A percentile compares a stretch with the other conserved stretches of the same genome.
Conservation (phyloP, 192 early-diverging fungal genomes). For the Rhizoclosmatium sp. region DNA sequence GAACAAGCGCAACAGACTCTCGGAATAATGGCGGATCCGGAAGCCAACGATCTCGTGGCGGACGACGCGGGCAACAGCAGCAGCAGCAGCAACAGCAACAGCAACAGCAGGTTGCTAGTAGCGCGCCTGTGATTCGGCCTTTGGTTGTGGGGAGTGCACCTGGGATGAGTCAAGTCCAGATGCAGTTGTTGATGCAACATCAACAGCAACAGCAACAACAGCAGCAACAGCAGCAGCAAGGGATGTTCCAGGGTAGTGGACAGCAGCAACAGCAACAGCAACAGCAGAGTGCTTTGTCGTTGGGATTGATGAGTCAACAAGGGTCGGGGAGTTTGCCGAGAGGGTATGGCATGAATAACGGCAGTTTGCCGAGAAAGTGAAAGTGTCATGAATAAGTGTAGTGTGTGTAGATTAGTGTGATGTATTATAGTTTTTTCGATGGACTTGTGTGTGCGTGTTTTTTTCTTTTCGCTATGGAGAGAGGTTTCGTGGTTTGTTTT, state of each 20-base stretch:
- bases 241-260: background rate
- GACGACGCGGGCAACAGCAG: constrained; percentile 17
- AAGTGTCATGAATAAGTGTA: too few relatives aligned
- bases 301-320: constrained; percentile 30
- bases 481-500: too few relatives aligned
- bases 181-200: constrained; percentile 31
- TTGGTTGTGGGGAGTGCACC: background rate
- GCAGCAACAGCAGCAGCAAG: constrained; percentile 10
- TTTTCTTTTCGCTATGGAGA: too few relatives aligned
- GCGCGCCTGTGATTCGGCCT: constrained; percentile 9
- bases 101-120: background rate
- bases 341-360: background rate
- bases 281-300: constrained; percentile 8
- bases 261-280: background rate
- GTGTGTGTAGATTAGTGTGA: too few relatives aligned
- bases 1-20: background rate
- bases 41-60: background rate
- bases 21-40: background rate
- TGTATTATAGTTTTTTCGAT: too few relatives aligned
- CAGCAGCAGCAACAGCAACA: background rate
- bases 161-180: constrained; percentile 6
- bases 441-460: too few relatives aligned
- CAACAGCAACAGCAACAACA: constrained; percentile 30
- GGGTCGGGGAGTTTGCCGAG: background rate
- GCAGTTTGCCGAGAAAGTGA: too few relatives aligned